These are phyloP conservation scores for Arabis hirsuta DNA, from an alignment of 345 rosid species.

Conservation along the genomic window DNA sequence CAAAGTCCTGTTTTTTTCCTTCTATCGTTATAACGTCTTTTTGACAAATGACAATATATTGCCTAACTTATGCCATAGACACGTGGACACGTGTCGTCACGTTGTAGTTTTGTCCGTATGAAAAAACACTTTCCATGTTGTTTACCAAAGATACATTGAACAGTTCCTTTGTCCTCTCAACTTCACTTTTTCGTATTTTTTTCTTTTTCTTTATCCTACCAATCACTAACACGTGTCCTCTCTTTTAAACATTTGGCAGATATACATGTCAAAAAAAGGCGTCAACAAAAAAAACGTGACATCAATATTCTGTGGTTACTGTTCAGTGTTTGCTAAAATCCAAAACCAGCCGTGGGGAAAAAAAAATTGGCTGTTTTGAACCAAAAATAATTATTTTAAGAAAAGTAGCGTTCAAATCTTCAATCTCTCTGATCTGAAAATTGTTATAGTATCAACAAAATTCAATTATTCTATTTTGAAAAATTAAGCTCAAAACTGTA, in stretches of 20 bases:
- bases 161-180: conserved; percentile 39
- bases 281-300: conserved; percentile 41
- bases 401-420: no score
- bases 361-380: no score
- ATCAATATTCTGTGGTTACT: conserved; percentile 12
- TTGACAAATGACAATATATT: conserved; percentile 37
- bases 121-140: conserved; percentile 42
- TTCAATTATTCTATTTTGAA: no score
- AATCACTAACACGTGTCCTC: conserved; percentile 10
- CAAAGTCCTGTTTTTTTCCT: conserved; percentile 17
- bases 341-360: no score
- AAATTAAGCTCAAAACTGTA: no score
- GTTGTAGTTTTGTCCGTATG: conserved; percentile 36
- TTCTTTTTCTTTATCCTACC: conserved; percentile 17
- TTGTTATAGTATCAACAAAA: no score
- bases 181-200: not conserved
- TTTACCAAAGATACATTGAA: conserved; percentile 41
- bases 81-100: conserved; percentile 44
- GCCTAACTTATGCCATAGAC: conserved; percentile 43
- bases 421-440: no score
- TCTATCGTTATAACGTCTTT: conserved; percentile 37
- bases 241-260: conserved; percentile 32
- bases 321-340: not conserved
- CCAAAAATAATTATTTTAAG: no score
- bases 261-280: conserved; percentile 21